phyloP scores from a whole-genome alignment of 2,329 filamentous ascomycete genomes.

The Epichloe uncinata region DNA sequence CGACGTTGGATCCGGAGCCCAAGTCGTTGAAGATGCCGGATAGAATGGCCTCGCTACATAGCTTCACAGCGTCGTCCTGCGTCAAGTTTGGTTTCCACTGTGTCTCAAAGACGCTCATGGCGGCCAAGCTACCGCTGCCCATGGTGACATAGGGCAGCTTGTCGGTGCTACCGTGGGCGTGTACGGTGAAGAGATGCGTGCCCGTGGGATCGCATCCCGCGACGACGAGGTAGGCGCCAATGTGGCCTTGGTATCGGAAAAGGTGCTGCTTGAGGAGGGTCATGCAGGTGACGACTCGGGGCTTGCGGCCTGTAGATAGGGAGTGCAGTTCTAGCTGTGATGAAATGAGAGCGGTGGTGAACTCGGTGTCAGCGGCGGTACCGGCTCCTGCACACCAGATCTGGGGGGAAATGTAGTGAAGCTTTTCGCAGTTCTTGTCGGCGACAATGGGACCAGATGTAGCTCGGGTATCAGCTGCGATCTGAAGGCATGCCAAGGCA shows the following conservation, averaged over 20 bases:
- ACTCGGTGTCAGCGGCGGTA: slow-evolving; percentile 96
- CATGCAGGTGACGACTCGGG: slow-evolving; percentile 97
- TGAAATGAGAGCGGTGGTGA: slow-evolving; percentile 96
- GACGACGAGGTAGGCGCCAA: slow-evolving; percentile 94
- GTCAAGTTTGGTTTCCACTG: slow-evolving; percentile 75
- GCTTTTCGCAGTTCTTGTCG: slow-evolving; percentile 99
- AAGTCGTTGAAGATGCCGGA: slow-evolving; percentile 98
- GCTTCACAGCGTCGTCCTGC: slow-evolving; percentile 66
- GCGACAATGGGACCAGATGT: slow-evolving; percentile 96
- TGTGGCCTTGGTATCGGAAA: slow-evolving; percentile 95
- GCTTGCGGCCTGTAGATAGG: slow-evolving; percentile 89
- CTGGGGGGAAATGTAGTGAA: slow-evolving; percentile 98
- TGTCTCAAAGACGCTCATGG: slow-evolving; percentile 97
- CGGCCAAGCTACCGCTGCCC: slow-evolving; percentile 89
- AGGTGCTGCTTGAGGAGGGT: slow-evolving; percentile 99
- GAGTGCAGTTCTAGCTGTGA: slow-evolving; percentile 97
- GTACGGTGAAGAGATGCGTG: slow-evolving; percentile 90
- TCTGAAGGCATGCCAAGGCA: slow-evolving; percentile 34
- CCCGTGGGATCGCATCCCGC: slow-evolving; percentile 95
- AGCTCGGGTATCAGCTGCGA: slow-evolving; percentile 94
- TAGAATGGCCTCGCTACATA: slow-evolving; percentile 78
- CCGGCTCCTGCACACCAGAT: slow-evolving; percentile 99
- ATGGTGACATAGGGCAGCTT: slow-evolving; percentile 99
- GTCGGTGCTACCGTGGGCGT: slow-evolving; percentile 95
- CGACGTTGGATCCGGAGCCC: slow-evolving; percentile 93